A percentile compares a stretch with the other conserved stretches of the same genome.
Evolutionary conservation across 192 early-diverging fungal species (phyloP).

Genomic region (Spinellus fusiger): DNA sequence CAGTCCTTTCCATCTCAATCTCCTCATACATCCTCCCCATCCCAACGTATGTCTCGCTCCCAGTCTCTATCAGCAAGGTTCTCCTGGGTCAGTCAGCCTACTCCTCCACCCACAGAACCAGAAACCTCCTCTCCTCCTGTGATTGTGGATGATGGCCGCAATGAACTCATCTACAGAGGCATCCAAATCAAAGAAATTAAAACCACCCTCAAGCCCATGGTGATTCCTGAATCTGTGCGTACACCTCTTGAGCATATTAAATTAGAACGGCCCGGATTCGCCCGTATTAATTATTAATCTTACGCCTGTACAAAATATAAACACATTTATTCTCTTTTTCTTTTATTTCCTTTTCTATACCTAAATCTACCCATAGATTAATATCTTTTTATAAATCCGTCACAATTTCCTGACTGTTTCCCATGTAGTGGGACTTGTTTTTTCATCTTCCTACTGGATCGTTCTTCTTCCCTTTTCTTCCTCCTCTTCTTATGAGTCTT

Average conservation of each 20-base stretch:
- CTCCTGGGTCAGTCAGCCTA: too few species aligned
- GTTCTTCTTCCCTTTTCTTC: not conserved
- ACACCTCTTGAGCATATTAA: slow-evolving; percentile 26
- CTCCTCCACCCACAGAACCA: not conserved
- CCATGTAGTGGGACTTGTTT: not conserved
- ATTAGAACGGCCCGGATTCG: slow-evolving; percentile 31
- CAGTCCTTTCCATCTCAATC: too few species aligned
- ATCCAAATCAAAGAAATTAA: slow-evolving; percentile 39
- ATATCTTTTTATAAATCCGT: not conserved
- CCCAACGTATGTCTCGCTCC: too few species aligned
- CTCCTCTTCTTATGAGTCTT: not conserved
- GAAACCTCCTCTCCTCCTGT: not conserved
- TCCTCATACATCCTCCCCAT: not conserved
- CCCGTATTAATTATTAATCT: slow-evolving; percentile 25
- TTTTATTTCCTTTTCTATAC: slow-evolving; percentile 2
- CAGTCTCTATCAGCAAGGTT: too few species aligned
- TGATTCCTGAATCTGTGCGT: slow-evolving; percentile 25
- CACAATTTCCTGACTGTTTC: not conserved
- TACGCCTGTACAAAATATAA: not conserved
- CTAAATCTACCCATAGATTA: too few species aligned
- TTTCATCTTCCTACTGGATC: not conserved
- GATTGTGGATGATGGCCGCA: slow-evolving; percentile 20
- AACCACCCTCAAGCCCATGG: slow-evolving; percentile 33
- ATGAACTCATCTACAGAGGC: slow-evolving; percentile 30
- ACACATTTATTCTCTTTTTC: not conserved